Evolutionary conservation across 2,329 filamentous ascomycete genomes (phyloP).

Genomic region (Botrytis tulipae): DNA sequence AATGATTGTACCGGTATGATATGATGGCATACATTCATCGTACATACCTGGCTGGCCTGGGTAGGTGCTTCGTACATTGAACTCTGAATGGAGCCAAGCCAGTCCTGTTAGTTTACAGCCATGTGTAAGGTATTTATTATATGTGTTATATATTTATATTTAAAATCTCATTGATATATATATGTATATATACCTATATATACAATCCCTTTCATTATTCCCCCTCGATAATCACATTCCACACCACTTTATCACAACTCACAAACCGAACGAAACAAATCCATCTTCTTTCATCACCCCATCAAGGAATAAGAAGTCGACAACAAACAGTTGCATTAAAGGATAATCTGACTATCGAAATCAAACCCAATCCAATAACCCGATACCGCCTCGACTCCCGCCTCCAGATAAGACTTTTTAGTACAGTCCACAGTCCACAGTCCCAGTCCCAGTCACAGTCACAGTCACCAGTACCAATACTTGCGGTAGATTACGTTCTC

Average conservation of each 20-base stretch:
- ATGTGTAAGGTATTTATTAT: background rate
- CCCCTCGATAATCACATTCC: background rate
- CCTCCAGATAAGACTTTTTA: constrained; percentile 17
- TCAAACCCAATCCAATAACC: background rate
- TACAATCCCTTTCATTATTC: background rate
- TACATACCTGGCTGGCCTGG: background rate
- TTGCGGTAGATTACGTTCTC: constrained; percentile 6
- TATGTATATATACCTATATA: background rate
- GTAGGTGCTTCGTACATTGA: too few relatives aligned
- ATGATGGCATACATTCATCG: too few relatives aligned
- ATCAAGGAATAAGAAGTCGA: constrained; percentile 14
- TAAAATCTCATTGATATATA: background rate
- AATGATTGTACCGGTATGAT: background rate
- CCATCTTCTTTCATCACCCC: background rate
- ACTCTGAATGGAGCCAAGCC: background rate
- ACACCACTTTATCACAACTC: background rate
- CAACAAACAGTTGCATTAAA: constrained; percentile 20
- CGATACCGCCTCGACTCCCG: constrained; percentile 19
- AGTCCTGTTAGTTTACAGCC: background rate
- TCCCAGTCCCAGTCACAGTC: background rate
- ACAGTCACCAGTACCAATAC: background rate
- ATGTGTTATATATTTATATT: too few relatives aligned
- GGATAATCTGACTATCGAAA: constrained; percentile 11
- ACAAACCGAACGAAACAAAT: background rate
- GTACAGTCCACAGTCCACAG: background rate